Base-by-base conservation (phyloP, 2,329 filamentous ascomycete species). In the Ascochyta rabiei region DNA sequence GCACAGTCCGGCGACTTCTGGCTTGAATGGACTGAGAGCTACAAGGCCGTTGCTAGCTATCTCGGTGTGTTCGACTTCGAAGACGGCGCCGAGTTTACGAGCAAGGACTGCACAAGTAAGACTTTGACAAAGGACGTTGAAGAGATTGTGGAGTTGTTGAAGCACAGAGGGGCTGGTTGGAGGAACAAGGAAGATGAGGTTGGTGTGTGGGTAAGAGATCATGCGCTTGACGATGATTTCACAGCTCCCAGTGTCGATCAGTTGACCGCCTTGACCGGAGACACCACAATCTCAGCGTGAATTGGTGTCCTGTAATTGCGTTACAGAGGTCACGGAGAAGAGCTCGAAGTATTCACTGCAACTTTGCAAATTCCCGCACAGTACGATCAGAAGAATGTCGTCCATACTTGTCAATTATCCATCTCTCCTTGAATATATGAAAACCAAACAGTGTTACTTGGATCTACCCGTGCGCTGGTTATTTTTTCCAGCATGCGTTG, bases 1-100 rank as follows among this genome's bases (percentile, higher is more conserved):
- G 78, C 77, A 0, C 74, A 80, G 47, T 63, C 76, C 1, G 64
- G 61, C 15, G 77, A 80, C 50, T 72, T 78, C 40, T 76, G 74
- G 73, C 54, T 67, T 2, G 73, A 76, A 48, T 74, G 70, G 70
- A 68, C 64, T 1, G 64, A 68, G 45, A 65, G 63, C 21, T 74
- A 74, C 44, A 67, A 61, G n/a, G 57, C 45, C 4, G 56, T 74
- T 35, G 59, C 61, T 2, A 56, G 53, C 13, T 68, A 68, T 13
- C 46, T 73, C 1, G 65, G 60, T 1, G 53, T 56, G 0, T 66
- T 62, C 24, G 63, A 66, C 9, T 66, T 69, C 23, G 38, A 40
- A 3, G 63, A 68, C 21, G 67, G 64, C 4, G 45, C 49, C 0
- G 49, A 51, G 37, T 72, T 74, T 28, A 41, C 45, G 9, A 72